Evolutionary conservation across 257 asterid genomes (phyloP).

Genomic region (Rehmannia glutinosa): DNA sequence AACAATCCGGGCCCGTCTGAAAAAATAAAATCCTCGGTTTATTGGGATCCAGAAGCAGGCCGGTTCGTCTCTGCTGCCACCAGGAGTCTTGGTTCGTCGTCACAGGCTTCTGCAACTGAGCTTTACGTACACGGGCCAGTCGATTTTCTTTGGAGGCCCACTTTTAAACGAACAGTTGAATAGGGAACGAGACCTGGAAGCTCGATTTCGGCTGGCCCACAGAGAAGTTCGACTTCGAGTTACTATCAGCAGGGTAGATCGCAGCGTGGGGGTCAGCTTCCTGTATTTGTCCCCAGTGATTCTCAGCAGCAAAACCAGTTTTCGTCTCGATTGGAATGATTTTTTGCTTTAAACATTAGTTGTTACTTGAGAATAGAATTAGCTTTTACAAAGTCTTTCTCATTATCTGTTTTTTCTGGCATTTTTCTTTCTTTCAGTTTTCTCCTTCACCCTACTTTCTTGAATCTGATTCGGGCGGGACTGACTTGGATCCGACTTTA

Average conservation of each 20-base stretch:
- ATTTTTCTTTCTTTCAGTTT: background rate
- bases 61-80: conserved; percentile 57
- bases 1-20: conserved; percentile 33
- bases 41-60: conserved; percentile 87
- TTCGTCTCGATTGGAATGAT: conserved; percentile 32
- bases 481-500: background rate
- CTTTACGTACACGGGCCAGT: conserved; percentile 79
- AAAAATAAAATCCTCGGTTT: conserved; percentile 53
- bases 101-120: conserved; percentile 58
- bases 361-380: conserved; percentile 18
- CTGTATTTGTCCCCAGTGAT: conserved; percentile 89
- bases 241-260: conserved; percentile 79
- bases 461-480: background rate
- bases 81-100: conserved; percentile 46
- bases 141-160: conserved; percentile 90
- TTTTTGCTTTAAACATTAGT: background rate
- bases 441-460: background rate
- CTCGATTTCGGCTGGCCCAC: conserved; percentile 23
- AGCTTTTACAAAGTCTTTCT: conserved; percentile 21
- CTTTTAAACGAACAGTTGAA: conserved; percentile 46
- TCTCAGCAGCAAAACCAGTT: conserved; percentile 61
- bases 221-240: conserved; percentile 45
- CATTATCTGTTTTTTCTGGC: background rate
- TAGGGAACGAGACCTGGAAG: conserved; percentile 35
- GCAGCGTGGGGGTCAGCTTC: conserved; percentile 91